Evolutionary conservation across 2,329 filamentous ascomycete genomes (phyloP).

Genomic region (Hypoxylon sp.): DNA sequence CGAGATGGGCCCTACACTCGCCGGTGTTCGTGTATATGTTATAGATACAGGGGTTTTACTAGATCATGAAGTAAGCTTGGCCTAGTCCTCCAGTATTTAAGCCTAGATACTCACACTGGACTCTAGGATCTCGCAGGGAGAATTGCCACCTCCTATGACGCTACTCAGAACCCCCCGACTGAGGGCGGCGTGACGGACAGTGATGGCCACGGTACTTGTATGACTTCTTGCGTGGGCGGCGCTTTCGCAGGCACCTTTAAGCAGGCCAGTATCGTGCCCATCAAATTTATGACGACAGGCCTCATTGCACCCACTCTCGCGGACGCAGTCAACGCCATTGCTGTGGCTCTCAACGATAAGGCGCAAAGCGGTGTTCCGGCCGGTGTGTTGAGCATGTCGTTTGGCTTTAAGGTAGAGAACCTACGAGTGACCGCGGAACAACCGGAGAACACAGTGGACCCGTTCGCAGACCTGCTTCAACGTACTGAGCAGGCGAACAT

Average conservation of each 20-base stretch:
- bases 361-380: neutral
- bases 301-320: neutral
- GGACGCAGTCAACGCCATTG: neutral
- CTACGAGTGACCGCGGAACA: neutral
- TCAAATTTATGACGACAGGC: neutral
- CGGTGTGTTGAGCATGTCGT: neutral
- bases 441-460: neutral
- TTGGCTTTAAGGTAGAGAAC: neutral
- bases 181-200: neutral
- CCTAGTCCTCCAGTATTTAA: neutral
- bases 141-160: neutral
- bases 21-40: neutral
- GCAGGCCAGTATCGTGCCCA: slow-evolving; percentile 1
- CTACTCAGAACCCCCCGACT: neutral
- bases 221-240: slow-evolving; percentile 3
- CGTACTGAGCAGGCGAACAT: neutral
- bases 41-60: neutral
- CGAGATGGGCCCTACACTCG: neutral
- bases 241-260: slow-evolving; percentile 2
- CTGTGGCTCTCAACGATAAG: neutral
- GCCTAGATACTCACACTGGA: neutral
- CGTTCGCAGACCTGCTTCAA: neutral
- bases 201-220: slow-evolving; percentile 1
- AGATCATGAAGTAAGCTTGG: neutral
- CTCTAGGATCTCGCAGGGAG: neutral